Evolutionary conservation across 2,329 filamentous ascomycete species (phyloP), one percentile per base, ranked within the genome.

Genomic region (Scopulariopsis brevicaulis): DNA sequence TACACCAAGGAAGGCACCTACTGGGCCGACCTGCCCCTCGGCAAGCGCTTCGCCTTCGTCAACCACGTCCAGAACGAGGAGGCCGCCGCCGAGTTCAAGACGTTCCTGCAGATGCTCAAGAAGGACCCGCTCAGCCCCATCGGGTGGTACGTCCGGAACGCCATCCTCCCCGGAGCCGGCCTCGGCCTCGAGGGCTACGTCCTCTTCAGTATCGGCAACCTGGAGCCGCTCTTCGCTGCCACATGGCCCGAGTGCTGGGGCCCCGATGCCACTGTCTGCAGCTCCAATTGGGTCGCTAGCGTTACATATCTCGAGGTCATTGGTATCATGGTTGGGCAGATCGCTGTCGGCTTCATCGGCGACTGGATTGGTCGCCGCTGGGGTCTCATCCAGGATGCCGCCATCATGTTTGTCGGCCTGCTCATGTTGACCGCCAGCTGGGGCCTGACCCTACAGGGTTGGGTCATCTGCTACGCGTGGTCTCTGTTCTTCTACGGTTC

Each of bases 401-500:
- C 72, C 61, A 92, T 97, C 78, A 97, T 97, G 93, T 90, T 96
- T 64, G 66, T 96, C 65, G 93, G 93, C 76, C 80, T 97, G 22
- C 67, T 96, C 66, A 94, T 96, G 88, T 81, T 97, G 59, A 95
- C 89, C 54, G 89, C 90, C 60, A 87, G 88, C 25, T 97, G 93
- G 93, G 93, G 92, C 61, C 74, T 87, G 35, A 90, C 83, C 40
- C 79, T 95, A 55, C 86, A 97, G 67, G 92, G 92, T 65, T 97
- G 93, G 93, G 89, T 97, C 59, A 96, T 96, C 68, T 96, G 91
- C 80, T 97, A 97, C 70, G 89, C 87, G 61, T 96, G 89, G 88
- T 90, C 90, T 46, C 81, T 97, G 43, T 96, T 96, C 79, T 89
- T 97, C 77, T 76, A 76, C 67, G 55, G 55, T 57, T 40, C 4